These are phyloP conservation scores for Botrytis sinoallii DNA, from an alignment of 2,329 filamentous ascomycete genomes.

Conservation along the genomic window DNA sequence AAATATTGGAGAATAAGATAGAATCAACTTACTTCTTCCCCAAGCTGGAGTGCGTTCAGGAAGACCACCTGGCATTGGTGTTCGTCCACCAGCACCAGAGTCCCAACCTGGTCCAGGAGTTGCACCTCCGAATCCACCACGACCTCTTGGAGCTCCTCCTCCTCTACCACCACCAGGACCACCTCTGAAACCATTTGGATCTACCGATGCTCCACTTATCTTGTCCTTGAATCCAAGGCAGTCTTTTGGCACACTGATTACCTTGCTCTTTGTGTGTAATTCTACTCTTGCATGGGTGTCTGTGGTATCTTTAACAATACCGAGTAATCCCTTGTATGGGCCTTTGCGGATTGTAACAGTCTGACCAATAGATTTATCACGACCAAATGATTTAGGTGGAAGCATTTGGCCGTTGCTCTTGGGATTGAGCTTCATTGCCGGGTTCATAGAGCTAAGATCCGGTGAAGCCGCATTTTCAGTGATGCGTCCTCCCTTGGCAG, in stretches of 20 bases:
- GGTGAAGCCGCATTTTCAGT: slow-evolving; percentile 59
- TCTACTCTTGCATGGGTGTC: slow-evolving; percentile 85
- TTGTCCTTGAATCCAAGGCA: slow-evolving; percentile 84
- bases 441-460: slow-evolving; percentile 89
- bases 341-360: slow-evolving; percentile 87
- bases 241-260: slow-evolving; percentile 78
- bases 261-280: slow-evolving; percentile 91
- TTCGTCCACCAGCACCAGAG: slow-evolving; percentile 54
- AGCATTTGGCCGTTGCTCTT: slow-evolving; percentile 51
- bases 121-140: slow-evolving; percentile 48
- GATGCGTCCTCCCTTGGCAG: slow-evolving; percentile 87
- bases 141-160: slow-evolving; percentile 35
- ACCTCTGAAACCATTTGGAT: slow-evolving; percentile 49
- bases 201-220: slow-evolving; percentile 73
- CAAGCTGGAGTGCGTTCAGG: slow-evolving; percentile 74
- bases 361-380: slow-evolving; percentile 84
- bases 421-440: slow-evolving; percentile 72
- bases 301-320: slow-evolving; percentile 93
- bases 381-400: slow-evolving; percentile 71
- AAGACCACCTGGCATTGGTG: slow-evolving; percentile 57
- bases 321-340: slow-evolving; percentile 85
- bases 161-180: slow-evolving; percentile 43
- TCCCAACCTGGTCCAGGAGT: slow-evolving; percentile 54
- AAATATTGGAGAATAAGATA: neutral
- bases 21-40: slow-evolving; percentile 60